Conservation (phyloP, 2,329 filamentous ascomycete species). For the Lasiodiplodia gonubiensis region DNA sequence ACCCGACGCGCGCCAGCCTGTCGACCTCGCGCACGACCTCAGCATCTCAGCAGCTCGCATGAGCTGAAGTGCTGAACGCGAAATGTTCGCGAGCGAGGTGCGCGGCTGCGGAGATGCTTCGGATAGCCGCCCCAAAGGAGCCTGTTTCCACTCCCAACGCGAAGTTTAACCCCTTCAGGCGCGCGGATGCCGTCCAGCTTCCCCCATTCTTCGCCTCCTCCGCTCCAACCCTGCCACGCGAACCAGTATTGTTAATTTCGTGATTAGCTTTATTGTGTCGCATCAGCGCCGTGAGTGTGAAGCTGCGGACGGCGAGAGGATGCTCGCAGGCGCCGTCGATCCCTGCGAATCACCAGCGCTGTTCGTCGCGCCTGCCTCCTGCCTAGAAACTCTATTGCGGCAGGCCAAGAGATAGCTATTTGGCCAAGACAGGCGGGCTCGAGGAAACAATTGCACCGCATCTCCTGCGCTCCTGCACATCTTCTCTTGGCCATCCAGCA, state of each 20-base stretch:
- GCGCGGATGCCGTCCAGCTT: background rate
- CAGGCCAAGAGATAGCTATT: constrained; percentile 13
- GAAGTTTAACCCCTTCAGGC: constrained; percentile 10
- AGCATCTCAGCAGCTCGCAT: background rate
- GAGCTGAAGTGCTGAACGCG: background rate
- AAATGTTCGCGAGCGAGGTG: background rate
- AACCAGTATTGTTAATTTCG: background rate
- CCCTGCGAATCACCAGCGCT: background rate
- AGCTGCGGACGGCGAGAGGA: background rate
- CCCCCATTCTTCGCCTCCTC: background rate
- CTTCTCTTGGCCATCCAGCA: background rate
- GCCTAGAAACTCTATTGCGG: constrained; percentile 14
- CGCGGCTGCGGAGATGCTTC: constrained; percentile 10
- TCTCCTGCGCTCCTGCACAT: background rate
- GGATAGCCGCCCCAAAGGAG: constrained; percentile 9
- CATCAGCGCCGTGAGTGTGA: background rate
- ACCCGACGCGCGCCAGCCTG: background rate
- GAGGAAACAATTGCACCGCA: constrained; percentile 7
- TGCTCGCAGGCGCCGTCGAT: background rate
- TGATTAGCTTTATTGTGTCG: background rate
- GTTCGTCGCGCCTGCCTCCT: constrained; percentile 10
- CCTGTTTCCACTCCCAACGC: background rate
- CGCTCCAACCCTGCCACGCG: background rate
- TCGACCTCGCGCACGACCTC: constrained; percentile 1
- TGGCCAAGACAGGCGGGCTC: constrained; percentile 6